Base-by-base conservation (phyloP, 2,329 filamentous ascomycete genomes). In the Cladosporium colombiae region DNA sequence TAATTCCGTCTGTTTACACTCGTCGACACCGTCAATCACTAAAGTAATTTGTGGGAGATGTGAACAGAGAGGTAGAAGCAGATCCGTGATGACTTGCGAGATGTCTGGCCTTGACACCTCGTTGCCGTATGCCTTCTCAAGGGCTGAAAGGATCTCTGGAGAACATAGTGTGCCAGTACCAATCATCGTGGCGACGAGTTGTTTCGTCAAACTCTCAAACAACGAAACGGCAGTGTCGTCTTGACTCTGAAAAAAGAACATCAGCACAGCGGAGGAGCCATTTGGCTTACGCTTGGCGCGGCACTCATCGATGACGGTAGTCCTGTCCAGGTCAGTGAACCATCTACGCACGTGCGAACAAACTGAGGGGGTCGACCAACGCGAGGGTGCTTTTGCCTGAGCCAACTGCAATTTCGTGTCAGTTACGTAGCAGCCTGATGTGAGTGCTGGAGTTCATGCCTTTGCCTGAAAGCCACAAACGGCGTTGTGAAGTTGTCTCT, bases 401-500 rank as follows among this genome's bases (percentile, higher is more conserved):
- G 37, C 37, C 37, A 40, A 40, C 37, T 40, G 16, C 16, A 18
- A 18, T 5, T 40, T 40, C 13, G 37, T 40, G 37, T 55, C 23
- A 53, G 50, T 29, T 2, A 29, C 18, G 23, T 55, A 21, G 31
- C 25, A 18, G 31, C 31, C 52, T 29, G 52, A 33, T 55, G 25
- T 25, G 16, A 29, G 52, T 55, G 31, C 25, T 29, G 25, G 5
- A 33, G 25, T 29, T 33, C 31, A 33, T 33, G n/a, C 52, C 52
- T 55, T 55, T 55, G 31, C 52, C 52, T 55, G 52, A 55, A 33
- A 55, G 52, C 52, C 52, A 55, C 52, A 55, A 27, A 33, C 52
- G 31, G 23, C 52, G 25, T 55, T 55, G 52, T 33, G 52, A 55
- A 55, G 52, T 33, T 55, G 18, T 29, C 31, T 55, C 31, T 33